Evolutionary conservation across 495 filamentous ascomycete genomes (phyloP).

Genomic region (Penicillium crystallinum): DNA sequence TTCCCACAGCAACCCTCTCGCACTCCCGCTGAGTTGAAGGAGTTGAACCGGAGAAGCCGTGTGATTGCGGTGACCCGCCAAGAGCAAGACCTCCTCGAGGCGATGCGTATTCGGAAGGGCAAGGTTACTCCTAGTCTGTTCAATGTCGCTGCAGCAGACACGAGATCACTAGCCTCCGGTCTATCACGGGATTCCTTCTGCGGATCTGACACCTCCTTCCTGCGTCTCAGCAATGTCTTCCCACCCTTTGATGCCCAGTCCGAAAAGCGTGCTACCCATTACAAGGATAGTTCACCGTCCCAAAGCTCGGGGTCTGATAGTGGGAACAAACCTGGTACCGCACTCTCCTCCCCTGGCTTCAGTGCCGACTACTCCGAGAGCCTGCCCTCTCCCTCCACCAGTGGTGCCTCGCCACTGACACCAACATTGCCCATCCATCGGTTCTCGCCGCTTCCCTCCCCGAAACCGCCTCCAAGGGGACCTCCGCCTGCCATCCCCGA

Average conservation of each 20-base stretch:
- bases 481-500: constrained; percentile 36
- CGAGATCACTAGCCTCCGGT: constrained; percentile 28
- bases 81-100: constrained; percentile 77
- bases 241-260: constrained; percentile 18
- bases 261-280: constrained; percentile 27
- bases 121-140: constrained; percentile 70
- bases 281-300: constrained; percentile 25
- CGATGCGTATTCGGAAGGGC: constrained; percentile 72
- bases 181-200: constrained; percentile 37
- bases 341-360: constrained; percentile 26
- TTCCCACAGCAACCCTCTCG: constrained; percentile 18
- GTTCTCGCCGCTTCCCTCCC: constrained; percentile 38
- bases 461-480: constrained; percentile 36
- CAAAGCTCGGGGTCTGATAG: constrained; percentile 31
- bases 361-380: constrained; percentile 38
- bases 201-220: constrained; percentile 38
- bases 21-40: constrained; percentile 21
- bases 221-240: constrained; percentile 39
- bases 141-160: constrained; percentile 20
- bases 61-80: constrained; percentile 84
- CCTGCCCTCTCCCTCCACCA: constrained; percentile 36
- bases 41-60: constrained; percentile 49
- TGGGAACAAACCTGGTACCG: constrained; percentile 35
- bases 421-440: constrained; percentile 43
- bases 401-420: constrained; percentile 39